Conservation (phyloP, 1,284 basidiomycete species). For the Austropuccinia psidii region DNA sequence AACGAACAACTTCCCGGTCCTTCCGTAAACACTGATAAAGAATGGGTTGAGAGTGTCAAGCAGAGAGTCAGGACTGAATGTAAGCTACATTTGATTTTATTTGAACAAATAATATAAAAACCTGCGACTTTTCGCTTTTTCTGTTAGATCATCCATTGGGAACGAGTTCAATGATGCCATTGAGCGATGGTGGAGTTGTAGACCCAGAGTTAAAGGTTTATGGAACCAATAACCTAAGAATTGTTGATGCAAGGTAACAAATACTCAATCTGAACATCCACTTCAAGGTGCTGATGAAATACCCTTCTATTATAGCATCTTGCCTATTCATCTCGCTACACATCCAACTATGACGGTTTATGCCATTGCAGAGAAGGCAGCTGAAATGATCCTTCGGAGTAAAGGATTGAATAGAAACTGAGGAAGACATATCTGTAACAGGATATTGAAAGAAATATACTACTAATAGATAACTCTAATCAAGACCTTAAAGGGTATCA, state of each 20-base stretch:
- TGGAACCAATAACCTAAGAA: conserved; percentile 60
- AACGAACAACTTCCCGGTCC: conserved; percentile 14
- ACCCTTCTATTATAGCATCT: too few relatives aligned
- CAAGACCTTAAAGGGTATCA: too few relatives aligned
- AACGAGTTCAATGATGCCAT: conserved; percentile 50
- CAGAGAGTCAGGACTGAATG: conserved; percentile 17
- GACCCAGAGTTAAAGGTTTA: conserved; percentile 59
- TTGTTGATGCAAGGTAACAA: conserved; percentile 47
- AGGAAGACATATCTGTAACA: too few relatives aligned
- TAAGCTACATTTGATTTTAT: not conserved
- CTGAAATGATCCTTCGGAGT: conserved; percentile 14
- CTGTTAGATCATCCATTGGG: conserved; percentile 45
- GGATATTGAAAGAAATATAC: too few relatives aligned
- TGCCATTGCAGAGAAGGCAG: conserved; percentile 29
- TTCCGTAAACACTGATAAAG: conserved; percentile 1
- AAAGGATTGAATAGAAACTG: too few relatives aligned
- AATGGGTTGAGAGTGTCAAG: conserved; percentile 18
- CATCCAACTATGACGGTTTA: conserved; percentile 23
- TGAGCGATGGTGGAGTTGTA: conserved; percentile 50
- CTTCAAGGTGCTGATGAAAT: too few relatives aligned
- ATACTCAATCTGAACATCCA: too few relatives aligned
- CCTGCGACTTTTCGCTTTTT: not conserved
- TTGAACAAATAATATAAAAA: not conserved
- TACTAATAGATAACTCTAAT: too few relatives aligned
- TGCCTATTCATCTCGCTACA: conserved; percentile 24